Evolutionary conservation across 805 yeast species (phyloP).

Genomic region (Candida corydali): DNA sequence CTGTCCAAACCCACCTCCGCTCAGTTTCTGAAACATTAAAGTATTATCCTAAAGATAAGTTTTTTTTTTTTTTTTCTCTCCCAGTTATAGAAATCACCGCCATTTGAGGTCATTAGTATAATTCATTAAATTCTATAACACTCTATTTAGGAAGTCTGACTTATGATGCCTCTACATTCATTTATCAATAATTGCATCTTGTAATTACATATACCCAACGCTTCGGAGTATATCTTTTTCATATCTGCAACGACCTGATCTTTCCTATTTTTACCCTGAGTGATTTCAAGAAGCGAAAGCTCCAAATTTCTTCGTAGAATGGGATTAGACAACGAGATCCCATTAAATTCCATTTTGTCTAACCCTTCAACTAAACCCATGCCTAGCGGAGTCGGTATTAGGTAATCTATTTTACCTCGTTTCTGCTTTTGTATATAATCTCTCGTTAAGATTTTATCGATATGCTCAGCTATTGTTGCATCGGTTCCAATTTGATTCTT

Average conservation of each 20-base stretch:
- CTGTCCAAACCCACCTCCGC: slow-evolving; percentile 12
- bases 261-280: slow-evolving; percentile 56
- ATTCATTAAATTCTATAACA: background rate
- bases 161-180: slow-evolving; percentile 14
- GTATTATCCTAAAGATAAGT: too few relatives aligned
- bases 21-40: slow-evolving; percentile 9
- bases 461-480: slow-evolving; percentile 98
- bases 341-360: slow-evolving; percentile 69
- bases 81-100: too few relatives aligned
- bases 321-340: slow-evolving; percentile 69
- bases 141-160: background rate
- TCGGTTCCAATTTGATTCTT: slow-evolving; percentile 97
- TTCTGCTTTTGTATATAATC: slow-evolving; percentile 56
- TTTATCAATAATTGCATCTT: slow-evolving; percentile 34
- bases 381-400: slow-evolving; percentile 82
- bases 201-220: slow-evolving; percentile 46
- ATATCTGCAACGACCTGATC: slow-evolving; percentile 48
- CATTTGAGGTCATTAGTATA: background rate
- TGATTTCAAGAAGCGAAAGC: slow-evolving; percentile 57
- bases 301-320: slow-evolving; percentile 78
- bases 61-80: too few relatives aligned
- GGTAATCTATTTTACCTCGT: slow-evolving; percentile 33
- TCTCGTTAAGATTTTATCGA: slow-evolving; percentile 68
- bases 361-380: slow-evolving; percentile 86
- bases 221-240: slow-evolving; percentile 25